Evolutionary conservation across 2,329 filamentous ascomycete species (phyloP).

Genomic region (Thielaviopsis euricoi): DNA sequence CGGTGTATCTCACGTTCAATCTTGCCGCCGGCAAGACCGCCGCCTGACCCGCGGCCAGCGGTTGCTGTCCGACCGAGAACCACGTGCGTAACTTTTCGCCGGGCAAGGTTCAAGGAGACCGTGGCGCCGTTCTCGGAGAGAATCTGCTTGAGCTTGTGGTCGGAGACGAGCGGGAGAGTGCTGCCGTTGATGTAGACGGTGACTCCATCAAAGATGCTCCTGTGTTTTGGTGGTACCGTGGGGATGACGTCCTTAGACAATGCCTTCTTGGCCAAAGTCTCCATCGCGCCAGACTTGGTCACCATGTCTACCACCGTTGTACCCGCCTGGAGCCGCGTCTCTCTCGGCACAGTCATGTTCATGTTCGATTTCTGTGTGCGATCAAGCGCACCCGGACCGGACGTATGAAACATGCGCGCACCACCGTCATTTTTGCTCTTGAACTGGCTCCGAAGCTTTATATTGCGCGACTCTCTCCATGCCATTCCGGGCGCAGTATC

Average conservation of each 20-base stretch:
- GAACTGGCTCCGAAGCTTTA: constrained; percentile 58
- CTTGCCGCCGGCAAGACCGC: constrained; percentile 62
- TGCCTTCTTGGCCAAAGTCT: constrained; percentile 10
- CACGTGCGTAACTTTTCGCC: constrained; percentile 69
- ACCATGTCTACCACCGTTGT: constrained; percentile 39
- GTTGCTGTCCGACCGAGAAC: constrained; percentile 50
- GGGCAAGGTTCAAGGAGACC: constrained; percentile 53
- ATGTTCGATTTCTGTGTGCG: constrained; percentile 29
- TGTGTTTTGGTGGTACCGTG: constrained; percentile 13
- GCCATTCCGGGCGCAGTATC: constrained; percentile 46
- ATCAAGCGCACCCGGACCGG: constrained; percentile 45
- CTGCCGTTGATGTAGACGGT: constrained; percentile 79
- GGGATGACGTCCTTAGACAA: background rate
- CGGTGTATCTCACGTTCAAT: constrained; percentile 62
- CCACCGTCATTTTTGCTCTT: constrained; percentile 38
- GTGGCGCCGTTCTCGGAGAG: constrained; percentile 58
- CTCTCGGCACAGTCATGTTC: constrained; percentile 27
- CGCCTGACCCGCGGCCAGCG: constrained; percentile 41
- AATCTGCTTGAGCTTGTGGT: constrained; percentile 70
- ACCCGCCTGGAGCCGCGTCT: constrained; percentile 22
- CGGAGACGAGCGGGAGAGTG: constrained; percentile 64
- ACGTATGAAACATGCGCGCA: constrained; percentile 44
- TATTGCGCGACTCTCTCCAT: constrained; percentile 55
- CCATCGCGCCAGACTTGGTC: constrained; percentile 28
- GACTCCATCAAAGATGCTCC: constrained; percentile 49